A percentile compares a stretch with the other conserved stretches of the same genome.
Evolutionary conservation across 83 land plant species (phyloP).

Genomic region (Picea abies): DNA sequence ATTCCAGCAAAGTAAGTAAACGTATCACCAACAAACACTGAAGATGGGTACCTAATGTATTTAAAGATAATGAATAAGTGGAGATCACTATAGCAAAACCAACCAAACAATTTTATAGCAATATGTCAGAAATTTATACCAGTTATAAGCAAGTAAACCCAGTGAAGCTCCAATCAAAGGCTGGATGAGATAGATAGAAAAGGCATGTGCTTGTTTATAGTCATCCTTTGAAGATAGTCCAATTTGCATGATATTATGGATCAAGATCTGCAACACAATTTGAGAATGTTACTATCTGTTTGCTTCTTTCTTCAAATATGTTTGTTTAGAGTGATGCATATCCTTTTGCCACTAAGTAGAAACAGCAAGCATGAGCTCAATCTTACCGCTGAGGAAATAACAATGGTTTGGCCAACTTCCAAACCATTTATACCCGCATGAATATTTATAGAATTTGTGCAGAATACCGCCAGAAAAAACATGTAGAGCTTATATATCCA

Average conservation of each 20-base stretch:
- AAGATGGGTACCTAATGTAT: constrained; percentile 88
- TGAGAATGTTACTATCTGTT: background rate
- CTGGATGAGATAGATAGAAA: constrained; percentile 88
- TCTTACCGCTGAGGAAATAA: constrained; percentile 91
- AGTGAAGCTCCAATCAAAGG: constrained; percentile 86
- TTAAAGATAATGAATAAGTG: background rate
- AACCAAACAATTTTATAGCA: background rate
- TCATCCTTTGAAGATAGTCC: constrained; percentile 60
- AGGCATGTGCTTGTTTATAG: constrained; percentile 87
- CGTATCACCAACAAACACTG: constrained; percentile 98
- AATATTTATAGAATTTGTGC: constrained; percentile 94
- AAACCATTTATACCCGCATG: constrained; percentile 98
- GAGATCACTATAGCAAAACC: background rate
- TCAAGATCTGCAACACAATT: constrained; percentile 59
- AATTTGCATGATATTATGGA: constrained; percentile 92
- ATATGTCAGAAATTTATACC: constrained; percentile 45
- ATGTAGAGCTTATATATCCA: constrained; percentile 91
- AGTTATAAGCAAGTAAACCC: constrained; percentile 88
- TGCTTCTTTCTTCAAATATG: background rate
- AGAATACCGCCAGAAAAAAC: constrained; percentile 91
- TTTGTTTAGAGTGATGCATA: background rate
- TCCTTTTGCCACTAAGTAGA: background rate
- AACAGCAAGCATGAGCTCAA: background rate
- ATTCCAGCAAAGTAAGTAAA: constrained; percentile 98
- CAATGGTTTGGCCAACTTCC: constrained; percentile 96